phyloP scores from a whole-genome alignment of 2,329 filamentous ascomycete species.

The Fusarium musae region DNA sequence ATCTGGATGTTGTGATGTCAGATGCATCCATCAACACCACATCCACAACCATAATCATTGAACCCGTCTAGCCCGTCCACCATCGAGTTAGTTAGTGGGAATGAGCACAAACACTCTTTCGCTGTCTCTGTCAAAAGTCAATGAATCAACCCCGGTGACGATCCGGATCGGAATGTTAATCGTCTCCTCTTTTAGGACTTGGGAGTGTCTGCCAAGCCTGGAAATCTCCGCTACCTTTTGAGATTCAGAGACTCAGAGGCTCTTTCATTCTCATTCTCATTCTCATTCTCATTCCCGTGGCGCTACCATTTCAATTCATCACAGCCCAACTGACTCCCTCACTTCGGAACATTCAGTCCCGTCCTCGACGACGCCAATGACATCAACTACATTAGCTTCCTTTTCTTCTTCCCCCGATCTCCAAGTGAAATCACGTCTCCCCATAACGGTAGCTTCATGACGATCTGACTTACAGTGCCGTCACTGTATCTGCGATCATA shows the following conservation, averaged over 20 bases:
- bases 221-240: conserved; percentile 6
- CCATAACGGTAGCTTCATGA: conserved; percentile 10
- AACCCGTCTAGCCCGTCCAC: background rate
- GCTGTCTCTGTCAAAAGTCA: background rate
- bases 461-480: conserved; percentile 13
- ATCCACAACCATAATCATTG: background rate
- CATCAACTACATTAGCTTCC: conserved; percentile 24
- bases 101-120: background rate
- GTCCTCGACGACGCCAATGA: conserved; percentile 33
- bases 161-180: conserved; percentile 37
- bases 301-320: conserved; percentile 18
- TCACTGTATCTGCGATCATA: background rate
- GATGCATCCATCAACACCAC: conserved; percentile 15
- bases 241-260: background rate
- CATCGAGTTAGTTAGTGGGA: background rate
- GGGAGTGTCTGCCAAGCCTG: conserved; percentile 9
- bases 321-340: conserved; percentile 10
- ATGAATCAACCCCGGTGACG: conserved; percentile 32
- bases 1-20: conserved; percentile 29
- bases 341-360: conserved; percentile 15
- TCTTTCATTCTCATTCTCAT: conserved; percentile 6
- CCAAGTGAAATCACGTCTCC: conserved; percentile 7
- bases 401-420: conserved; percentile 5
- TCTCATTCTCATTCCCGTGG: conserved; percentile 16
- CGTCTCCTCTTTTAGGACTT: conserved; percentile 16